A percentile compares a stretch with the other conserved stretches of the same genome.
Evolutionary conservation across 441 rosid genomes (phyloP).

Genomic region (Eutrema salsugineum): DNA sequence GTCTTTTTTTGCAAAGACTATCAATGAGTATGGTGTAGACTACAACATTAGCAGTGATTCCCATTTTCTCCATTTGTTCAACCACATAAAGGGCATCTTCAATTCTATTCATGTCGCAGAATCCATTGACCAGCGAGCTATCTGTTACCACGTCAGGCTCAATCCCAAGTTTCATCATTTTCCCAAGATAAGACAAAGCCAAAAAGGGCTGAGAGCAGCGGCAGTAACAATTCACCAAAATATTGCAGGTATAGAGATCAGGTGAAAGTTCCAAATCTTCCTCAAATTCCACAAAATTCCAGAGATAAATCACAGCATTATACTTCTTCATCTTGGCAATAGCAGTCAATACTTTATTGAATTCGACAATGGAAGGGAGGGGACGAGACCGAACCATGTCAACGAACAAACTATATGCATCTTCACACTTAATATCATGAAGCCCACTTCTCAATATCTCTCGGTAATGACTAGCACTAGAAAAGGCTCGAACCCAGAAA

Average conservation of each 20-base stretch:
- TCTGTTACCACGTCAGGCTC: constrained; percentile 14
- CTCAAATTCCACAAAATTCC: not conserved
- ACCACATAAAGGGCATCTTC: not conserved
- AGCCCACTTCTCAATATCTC: constrained; percentile 9
- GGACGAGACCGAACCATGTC: constrained; percentile 23
- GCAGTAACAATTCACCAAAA: constrained; percentile 29
- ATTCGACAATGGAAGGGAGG: constrained; percentile 20
- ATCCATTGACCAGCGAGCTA: constrained; percentile 22
- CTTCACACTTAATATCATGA: not conserved
- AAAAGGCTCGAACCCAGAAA: constrained; percentile 3
- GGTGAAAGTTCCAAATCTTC: constrained; percentile 5
- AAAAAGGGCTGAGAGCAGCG: not conserved
- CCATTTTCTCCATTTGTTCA: constrained; percentile 21
- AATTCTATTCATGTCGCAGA: not conserved
- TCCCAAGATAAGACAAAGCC: constrained; percentile 23
- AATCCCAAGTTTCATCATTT: constrained; percentile 31
- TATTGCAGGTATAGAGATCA: constrained; percentile 16
- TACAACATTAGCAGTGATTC: not conserved
- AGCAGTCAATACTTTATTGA: constrained; percentile 25
- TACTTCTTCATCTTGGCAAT: constrained; percentile 19
- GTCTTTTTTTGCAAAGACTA: constrained; percentile 8
- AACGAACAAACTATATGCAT: constrained; percentile 5
- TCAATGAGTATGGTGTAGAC: constrained; percentile 17
- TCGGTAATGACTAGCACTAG: not conserved
- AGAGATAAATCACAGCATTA: constrained; percentile 16